A percentile compares a stretch with the other conserved stretches of the same genome.
Conservation (phyloP, 2,329 filamentous ascomycete species). For the Diplodia corticola region DNA sequence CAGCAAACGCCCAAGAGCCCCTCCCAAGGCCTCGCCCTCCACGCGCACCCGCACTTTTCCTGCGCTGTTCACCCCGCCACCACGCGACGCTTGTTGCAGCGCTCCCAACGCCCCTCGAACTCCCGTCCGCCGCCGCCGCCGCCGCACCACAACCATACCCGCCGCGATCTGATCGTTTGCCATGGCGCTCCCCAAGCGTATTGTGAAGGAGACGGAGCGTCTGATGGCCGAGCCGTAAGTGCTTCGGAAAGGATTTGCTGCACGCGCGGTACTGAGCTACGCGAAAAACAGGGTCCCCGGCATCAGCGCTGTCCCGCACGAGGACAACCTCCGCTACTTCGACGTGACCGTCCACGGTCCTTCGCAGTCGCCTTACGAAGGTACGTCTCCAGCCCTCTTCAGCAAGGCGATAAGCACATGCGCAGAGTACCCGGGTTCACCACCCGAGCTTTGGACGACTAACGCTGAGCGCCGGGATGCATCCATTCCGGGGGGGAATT, state of each 20-base stretch:
- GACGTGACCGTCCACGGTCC: conserved; percentile 96
- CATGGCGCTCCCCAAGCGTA: conserved; percentile 87
- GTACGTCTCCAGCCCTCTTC: conserved; percentile 51
- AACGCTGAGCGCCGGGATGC: neutral
- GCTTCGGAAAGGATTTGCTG: conserved; percentile 13
- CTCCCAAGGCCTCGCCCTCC: conserved; percentile 1
- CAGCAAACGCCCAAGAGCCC: conserved; percentile 24
- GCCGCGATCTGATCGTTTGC: conserved; percentile 23
- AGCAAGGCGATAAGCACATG: neutral
- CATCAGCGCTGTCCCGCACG: conserved; percentile 92
- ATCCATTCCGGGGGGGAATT: neutral
- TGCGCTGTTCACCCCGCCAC: neutral
- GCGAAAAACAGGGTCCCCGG: conserved; percentile 74
- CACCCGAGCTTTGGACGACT: neutral
- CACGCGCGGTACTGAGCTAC: neutral
- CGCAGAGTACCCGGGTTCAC: neutral
- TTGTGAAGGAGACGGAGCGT: conserved; percentile 97
- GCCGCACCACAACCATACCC: neutral
- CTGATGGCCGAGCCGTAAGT: conserved; percentile 93
- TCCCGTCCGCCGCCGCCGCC: neutral
- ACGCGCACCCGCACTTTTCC: neutral
- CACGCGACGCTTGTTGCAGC: neutral
- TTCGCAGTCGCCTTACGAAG: conserved; percentile 90
- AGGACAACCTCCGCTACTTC: conserved; percentile 97
- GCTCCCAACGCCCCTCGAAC: neutral